These are phyloP conservation scores for Pistacia vera DNA, from an alignment of 345 rosid species.

Conservation along the genomic window DNA sequence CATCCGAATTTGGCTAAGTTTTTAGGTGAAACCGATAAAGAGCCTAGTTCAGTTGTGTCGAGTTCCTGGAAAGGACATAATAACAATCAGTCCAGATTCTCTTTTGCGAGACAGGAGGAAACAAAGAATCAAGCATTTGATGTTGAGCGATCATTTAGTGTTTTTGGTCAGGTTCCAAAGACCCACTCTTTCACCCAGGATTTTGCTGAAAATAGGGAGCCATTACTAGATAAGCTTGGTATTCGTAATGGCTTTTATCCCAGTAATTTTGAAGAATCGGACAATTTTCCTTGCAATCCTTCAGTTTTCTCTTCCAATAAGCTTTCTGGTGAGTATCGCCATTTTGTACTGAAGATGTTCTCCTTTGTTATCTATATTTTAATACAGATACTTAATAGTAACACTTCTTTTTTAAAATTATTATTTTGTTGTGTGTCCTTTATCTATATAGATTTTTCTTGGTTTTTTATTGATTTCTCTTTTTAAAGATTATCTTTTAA, in stretches of 20 bases:
- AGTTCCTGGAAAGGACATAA: conserved; percentile 54
- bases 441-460: background rate
- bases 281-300: conserved; percentile 35
- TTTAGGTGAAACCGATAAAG: conserved; percentile 55
- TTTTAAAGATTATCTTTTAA: too few species aligned
- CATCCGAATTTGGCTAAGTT: conserved; percentile 68
- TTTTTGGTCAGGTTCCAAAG: conserved; percentile 41
- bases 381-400: background rate
- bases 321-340: conserved; percentile 54
- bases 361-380: background rate
- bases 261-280: conserved; percentile 50
- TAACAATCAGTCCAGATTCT: conserved; percentile 77
- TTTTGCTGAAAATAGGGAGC: conserved; percentile 42
- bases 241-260: conserved; percentile 51
- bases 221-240: conserved; percentile 45
- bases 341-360: background rate
- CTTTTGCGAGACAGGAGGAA: conserved; percentile 82
- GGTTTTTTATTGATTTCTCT: background rate
- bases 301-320: conserved; percentile 49
- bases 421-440: background rate
- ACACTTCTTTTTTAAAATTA: background rate
- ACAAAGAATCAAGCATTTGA: conserved; percentile 44
- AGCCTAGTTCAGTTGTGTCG: conserved; percentile 43
- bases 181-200: conserved; percentile 41
- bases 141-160: conserved; percentile 33